Base-by-base conservation (phyloP, 768 basidiomycete species). In the Ramaria sp. region DNA sequence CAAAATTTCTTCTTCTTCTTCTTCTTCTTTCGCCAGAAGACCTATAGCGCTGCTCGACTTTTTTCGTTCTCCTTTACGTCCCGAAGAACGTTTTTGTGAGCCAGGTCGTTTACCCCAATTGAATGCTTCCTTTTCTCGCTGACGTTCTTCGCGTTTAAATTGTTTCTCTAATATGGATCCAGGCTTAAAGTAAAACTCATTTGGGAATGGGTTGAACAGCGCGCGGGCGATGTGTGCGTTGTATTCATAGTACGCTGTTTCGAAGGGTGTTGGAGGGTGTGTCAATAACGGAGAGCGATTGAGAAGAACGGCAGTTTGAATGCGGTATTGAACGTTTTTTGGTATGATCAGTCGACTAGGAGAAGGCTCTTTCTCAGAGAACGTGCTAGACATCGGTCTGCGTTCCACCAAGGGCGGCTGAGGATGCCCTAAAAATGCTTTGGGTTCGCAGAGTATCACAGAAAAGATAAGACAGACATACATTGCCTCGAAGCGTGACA, bases 161-260 rank as follows among this genome's bases (percentile, higher is more conserved):
- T 86, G 78, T 13, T 82, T 80, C 66, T 93, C 85, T 28, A 93
- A 77, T 15, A 88, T 73, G 0, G 92, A 88, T 8, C 93, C 93
- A 48, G 83, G 83, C 69, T 92, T 92, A 77, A 95, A 95, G 71
- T 94, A 97, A 69, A 95, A 91, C 45, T 92, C 83, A 56, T 79
- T 74, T 16, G 93, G 88, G 66, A 91, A 83, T 0, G 93, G 93
- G 61, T 90, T 89, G 65, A 85, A 85, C 47, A 97, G 71, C 2
- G 92, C 85, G 60, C 88, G 84, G 62, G 82, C 79, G 63, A 97
- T 78, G 41, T 88, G 82, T 8, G 79, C 73, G 65, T 91, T 87
- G 74, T 95, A 94, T 51, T 78, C 73, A 67, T 88, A 84, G 68
- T 87, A 93, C 12, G 88, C 82, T 60, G 74, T 71, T 68, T 94